Evolutionary conservation across 768 basidiomycete species (phyloP).

Genomic region (Lactarius tabidus): DNA sequence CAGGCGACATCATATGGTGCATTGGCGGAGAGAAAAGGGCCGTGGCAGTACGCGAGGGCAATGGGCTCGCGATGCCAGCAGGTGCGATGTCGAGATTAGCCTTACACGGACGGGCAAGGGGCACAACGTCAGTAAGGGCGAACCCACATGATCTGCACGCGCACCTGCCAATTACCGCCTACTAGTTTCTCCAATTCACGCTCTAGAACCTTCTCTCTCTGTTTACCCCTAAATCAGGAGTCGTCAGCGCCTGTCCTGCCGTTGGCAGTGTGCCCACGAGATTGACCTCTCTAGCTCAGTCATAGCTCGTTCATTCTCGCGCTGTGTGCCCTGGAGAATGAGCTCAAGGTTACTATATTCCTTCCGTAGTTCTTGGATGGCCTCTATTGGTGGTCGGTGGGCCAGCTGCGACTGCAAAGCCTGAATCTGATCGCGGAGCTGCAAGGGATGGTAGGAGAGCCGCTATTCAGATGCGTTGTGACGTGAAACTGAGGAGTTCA

Average conservation of each 20-base stretch:
- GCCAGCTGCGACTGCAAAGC: slow-evolving; percentile 61
- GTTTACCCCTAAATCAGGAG: slow-evolving; percentile 41
- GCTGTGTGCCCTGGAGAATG: slow-evolving; percentile 71
- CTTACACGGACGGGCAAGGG: slow-evolving; percentile 28
- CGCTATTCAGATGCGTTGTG: neutral
- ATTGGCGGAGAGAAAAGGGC: slow-evolving; percentile 31
- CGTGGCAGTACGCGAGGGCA: slow-evolving; percentile 30
- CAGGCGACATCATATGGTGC: neutral
- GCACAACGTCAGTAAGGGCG: neutral
- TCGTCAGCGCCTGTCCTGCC: neutral
- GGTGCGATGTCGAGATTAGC: slow-evolving; percentile 38
- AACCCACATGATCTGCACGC: slow-evolving; percentile 22
- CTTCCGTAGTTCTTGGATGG: slow-evolving; percentile 59
- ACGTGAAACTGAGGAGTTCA: neutral
- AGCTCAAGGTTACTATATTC: slow-evolving; percentile 75
- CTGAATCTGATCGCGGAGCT: slow-evolving; percentile 64
- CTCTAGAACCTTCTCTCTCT: slow-evolving; percentile 75
- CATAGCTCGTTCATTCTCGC: slow-evolving; percentile 86
- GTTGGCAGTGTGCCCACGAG: neutral
- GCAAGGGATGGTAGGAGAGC: neutral
- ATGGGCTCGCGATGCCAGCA: slow-evolving; percentile 29
- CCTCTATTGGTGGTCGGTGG: slow-evolving; percentile 63
- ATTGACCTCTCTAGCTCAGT: slow-evolving; percentile 67
- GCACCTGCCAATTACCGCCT: slow-evolving; percentile 81
- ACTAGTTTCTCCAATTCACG: slow-evolving; percentile 63